These are phyloP conservation scores for Entelexis paramagnoliae DNA, from an alignment of 1,139 yeast genomes.

Conservation along the genomic window DNA sequence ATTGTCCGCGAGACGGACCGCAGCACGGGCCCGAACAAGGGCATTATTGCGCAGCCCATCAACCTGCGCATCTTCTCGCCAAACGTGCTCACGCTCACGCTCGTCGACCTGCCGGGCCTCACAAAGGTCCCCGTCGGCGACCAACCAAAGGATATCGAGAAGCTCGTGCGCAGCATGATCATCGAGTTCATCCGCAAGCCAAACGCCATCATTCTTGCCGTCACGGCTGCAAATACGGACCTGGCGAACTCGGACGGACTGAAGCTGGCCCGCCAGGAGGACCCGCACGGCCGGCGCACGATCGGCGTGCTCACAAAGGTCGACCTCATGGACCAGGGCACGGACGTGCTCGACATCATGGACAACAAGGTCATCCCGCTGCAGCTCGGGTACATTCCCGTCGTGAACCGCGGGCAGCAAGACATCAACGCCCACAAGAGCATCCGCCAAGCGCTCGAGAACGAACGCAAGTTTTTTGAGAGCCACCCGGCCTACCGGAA, in stretches of 20 bases:
- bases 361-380: conserved; percentile 95
- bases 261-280: conserved; percentile 93
- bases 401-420: conserved; percentile 93
- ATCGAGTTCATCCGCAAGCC: conserved; percentile 91
- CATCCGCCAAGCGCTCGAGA: conserved; percentile 75
- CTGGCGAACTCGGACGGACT: conserved; percentile 96
- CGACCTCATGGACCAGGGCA: conserved; percentile 95
- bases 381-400: conserved; percentile 94
- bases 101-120: conserved; percentile 95
- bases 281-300: conserved; percentile 93
- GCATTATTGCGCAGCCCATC: conserved; percentile 87
- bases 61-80: conserved; percentile 93
- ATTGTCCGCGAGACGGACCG: conserved; percentile 90
- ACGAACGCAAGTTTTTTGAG: conserved; percentile 72
- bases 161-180: conserved; percentile 87
- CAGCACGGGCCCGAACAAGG: conserved; percentile 77
- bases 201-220: conserved; percentile 89
- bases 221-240: conserved; percentile 95
- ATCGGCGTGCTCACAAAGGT: conserved; percentile 96
- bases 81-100: conserved; percentile 84
- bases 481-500: conserved; percentile 92
- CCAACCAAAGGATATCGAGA: conserved; percentile 95
- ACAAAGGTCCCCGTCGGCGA: conserved; percentile 99
- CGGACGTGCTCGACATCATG: conserved; percentile 94
- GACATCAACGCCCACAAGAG: conserved; percentile 84